phyloP scores from a whole-genome alignment of 768 basidiomycete genomes.

The Lactarius hengduanensis region DNA sequence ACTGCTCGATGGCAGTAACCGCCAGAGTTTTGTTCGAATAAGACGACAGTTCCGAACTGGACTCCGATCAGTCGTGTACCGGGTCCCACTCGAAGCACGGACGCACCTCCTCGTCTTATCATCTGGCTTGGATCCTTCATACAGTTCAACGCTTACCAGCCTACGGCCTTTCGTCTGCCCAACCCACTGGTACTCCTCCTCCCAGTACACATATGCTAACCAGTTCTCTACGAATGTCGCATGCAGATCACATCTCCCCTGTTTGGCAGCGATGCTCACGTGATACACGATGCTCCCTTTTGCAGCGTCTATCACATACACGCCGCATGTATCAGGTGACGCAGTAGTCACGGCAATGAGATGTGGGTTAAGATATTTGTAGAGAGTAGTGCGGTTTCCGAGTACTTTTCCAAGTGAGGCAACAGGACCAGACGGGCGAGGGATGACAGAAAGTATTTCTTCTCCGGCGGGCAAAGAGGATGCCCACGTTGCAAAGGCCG shows the following conservation, averaged over 20 bases:
- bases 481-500: conserved; percentile 67
- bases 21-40: conserved; percentile 53
- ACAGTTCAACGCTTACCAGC: conserved; percentile 83
- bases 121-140: conserved; percentile 69
- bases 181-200: conserved; percentile 47
- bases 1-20: conserved; percentile 61
- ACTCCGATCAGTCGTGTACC: background rate
- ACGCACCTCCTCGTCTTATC: conserved; percentile 72
- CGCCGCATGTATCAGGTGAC: conserved; percentile 44
- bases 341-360: conserved; percentile 63
- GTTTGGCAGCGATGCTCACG: conserved; percentile 48
- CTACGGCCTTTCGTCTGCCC: conserved; percentile 63
- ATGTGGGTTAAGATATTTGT: conserved; percentile 92
- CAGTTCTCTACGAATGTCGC: conserved; percentile 83
- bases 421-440: conserved; percentile 50
- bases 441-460: conserved; percentile 51
- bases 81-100: background rate
- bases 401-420: conserved; percentile 83
- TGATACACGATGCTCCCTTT: conserved; percentile 79
- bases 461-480: conserved; percentile 56
- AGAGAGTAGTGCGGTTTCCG: conserved; percentile 83
- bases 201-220: conserved; percentile 87
- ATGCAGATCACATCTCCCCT: conserved; percentile 60
- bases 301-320: conserved; percentile 77
- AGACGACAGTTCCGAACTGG: conserved; percentile 54